phyloP scores from a whole-genome alignment of 345 rosid genomes.

The Bruguiera parviflora region DNA sequence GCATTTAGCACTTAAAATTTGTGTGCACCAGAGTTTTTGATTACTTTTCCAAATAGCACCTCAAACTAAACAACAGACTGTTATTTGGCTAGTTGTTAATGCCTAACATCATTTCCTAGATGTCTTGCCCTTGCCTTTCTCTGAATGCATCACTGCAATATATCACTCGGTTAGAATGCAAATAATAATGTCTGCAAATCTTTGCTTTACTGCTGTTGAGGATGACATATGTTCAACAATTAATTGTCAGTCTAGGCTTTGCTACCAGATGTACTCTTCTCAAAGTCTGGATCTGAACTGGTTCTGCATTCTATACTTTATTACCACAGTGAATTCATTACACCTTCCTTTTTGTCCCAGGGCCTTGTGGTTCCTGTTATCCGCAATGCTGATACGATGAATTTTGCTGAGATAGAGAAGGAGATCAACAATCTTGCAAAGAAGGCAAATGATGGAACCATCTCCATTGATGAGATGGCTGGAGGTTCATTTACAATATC shows the following conservation, averaged over 20 bases:
- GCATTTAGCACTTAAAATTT: neutral
- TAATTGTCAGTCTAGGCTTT: no score
- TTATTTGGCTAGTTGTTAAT: neutral
- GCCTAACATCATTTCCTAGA: neutral
- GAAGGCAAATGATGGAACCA: constrained; percentile 86
- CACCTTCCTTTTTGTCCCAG: constrained; percentile 26
- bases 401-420: constrained; percentile 91
- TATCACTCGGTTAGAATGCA: neutral
- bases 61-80: no score
- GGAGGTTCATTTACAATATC: constrained; percentile 93
- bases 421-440: constrained; percentile 82
- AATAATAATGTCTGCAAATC: no score
- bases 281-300: no score
- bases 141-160: neutral
- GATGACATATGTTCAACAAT: no score
- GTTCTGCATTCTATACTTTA: no score
- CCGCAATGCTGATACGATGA: constrained; percentile 63
- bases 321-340: no score
- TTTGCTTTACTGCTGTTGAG: no score
- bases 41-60: no score
- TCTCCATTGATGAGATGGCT: constrained; percentile 98
- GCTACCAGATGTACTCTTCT: no score
- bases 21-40: neutral
- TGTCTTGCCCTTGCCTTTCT: no score
- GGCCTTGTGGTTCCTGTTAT: constrained; percentile 89